Evolutionary conservation across 331 rosid species (phyloP), one percentile per base, ranked within the genome.

Genomic region (Cucumis variabilis): DNA sequence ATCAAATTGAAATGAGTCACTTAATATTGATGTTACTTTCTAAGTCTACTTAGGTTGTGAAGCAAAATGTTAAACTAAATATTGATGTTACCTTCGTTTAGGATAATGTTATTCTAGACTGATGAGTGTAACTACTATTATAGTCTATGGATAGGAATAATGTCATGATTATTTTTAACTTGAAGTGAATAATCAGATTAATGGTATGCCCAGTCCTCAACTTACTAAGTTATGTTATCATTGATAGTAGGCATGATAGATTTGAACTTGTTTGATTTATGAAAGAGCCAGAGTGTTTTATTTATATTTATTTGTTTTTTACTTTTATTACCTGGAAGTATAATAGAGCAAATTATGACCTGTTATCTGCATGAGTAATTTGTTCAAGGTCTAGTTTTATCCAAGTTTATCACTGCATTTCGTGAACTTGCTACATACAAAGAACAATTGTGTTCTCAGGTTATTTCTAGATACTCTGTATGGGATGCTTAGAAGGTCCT

Each of bases 391-490:
- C 99, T 98, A 17, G 98, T 97, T 67, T 89, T 95, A 89, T 93
- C 98, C 87, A 97, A 93, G 91, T 97, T 95, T 76, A 91, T 93
- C 88, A 81, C 89, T 28, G 88, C 96, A 89, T 87, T 96, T 89
- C 98, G 88, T 60, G 99, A 97, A 89, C 95, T 97, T 87, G 98
- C 98, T 91, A 89, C 96, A 55, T 94, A 93, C 90, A 97, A 97
- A 91, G 99, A 97, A 91, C 98, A 93, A 92, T 96, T 97, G 87
- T 96, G 98, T 84, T 91, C 98, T 87, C 98, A 97, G 93, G 99
- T 95, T 87, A 91, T 95, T 90, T 70, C 23, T 85, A 83, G 60
- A 62, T 63, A 41, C 37, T 62, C 20, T 62, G 23, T 44, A 63
- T 41, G 74, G 74, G 60, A 17, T 62, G 74, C 12, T 83, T 65